Evolutionary conservation across 2,329 filamentous ascomycete species (phyloP), one percentile per base, ranked within the genome.

Genomic region (Trichophyton mentagrophytes): DNA sequence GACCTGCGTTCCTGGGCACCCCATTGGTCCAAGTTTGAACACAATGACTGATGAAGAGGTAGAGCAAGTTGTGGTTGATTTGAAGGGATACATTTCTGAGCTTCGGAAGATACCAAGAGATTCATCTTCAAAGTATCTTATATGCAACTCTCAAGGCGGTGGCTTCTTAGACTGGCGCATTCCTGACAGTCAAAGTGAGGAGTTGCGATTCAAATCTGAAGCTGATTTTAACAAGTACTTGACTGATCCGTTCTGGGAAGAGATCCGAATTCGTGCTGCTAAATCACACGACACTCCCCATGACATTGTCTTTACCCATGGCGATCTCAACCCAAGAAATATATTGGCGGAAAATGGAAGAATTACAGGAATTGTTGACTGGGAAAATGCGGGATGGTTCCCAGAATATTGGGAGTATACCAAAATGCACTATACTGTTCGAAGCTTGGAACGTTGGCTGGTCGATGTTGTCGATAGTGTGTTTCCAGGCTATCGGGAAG

Each of bases 391-490:
- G 3, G 67, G 67, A 15, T 70, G 66, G 65, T 71, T 67, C 60
- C 68, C 68, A 1, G 67, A 70, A 53, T 71, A 71, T 57, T 70
- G 67, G 69, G 67, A 70, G 53, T 70, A 67, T 46, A 67, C 67
- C 3, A 69, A 70, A 38, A 56, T 64, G 3, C 64, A 64, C 60
- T 65, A 61, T 42, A 60, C 59, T 25, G 61, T 65, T 15, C 57
- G 62, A 3, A 36, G 57, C 20, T 1, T 61, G 4, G 61, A 62
- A 3, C 57, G 57, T 9, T 65, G 64, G 62, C 62, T 65, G 47
- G 59, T 62, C 36, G 62, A 65, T 60, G 51, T 65, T 20, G 57
- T 65, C n/a, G 62, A 64, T 36, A 57, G 44, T 33, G 62, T 64
- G 11, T 65, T 65, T 56, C 40, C 63, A 33, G 60, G 62, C 7